A percentile compares a stretch with the other conserved stretches of the same genome.
Evolutionary conservation across 352 stramenopile species (phyloP).

Genomic region (Globisporangium camurandrum): DNA sequence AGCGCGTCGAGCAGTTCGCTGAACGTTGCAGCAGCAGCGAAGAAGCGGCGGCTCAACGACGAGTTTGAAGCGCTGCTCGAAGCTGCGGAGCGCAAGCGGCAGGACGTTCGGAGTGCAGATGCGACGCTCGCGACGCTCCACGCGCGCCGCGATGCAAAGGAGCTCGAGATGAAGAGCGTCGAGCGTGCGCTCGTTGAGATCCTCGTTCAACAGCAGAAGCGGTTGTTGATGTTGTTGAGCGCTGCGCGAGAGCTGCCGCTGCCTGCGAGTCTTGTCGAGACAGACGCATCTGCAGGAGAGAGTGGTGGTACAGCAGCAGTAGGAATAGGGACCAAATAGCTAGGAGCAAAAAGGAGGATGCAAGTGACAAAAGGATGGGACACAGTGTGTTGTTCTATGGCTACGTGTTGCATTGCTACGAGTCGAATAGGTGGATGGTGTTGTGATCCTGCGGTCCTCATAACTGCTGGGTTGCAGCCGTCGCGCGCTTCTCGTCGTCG

Average conservation of each 20-base stretch:
- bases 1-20: constrained; percentile 13
- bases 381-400: neutral
- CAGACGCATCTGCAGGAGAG: too few relatives aligned
- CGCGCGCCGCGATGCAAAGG: constrained; percentile 53
- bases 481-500: constrained; percentile 37
- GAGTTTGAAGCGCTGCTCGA: constrained; percentile 74
- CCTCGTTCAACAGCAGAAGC: constrained; percentile 78
- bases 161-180: constrained; percentile 65
- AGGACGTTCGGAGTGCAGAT: constrained; percentile 46
- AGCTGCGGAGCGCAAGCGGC: constrained; percentile 62
- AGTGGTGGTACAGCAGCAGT: neutral
- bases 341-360: neutral
- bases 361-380: neutral
- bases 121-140: constrained; percentile 53
- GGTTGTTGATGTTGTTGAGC: constrained; percentile 50
- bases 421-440: too few relatives aligned
- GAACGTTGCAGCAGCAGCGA: constrained; percentile 59
- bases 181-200: constrained; percentile 81
- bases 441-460: too few relatives aligned
- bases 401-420: constrained; percentile 7
- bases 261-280: too few relatives aligned
- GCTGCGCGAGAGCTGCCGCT: constrained; percentile 28
- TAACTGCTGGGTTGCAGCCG: too few relatives aligned
- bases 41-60: constrained; percentile 77
- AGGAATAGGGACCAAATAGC: neutral